Evolutionary conservation across 495 filamentous ascomycete species (phyloP).

Genomic region (Aspergillus incahuasiensis): DNA sequence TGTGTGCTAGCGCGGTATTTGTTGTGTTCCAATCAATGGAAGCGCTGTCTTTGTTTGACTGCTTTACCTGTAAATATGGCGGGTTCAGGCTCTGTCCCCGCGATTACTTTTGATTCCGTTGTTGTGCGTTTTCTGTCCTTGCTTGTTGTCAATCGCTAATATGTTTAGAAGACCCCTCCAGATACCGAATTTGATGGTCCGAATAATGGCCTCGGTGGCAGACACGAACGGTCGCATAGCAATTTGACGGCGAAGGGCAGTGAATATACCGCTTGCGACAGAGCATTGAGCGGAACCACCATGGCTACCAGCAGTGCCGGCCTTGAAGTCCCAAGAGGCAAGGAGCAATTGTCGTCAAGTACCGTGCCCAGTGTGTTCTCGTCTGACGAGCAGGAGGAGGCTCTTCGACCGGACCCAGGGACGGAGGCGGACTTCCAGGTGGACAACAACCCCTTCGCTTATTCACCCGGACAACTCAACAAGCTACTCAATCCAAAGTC

Average conservation of each 20-base stretch:
- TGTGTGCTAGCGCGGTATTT: background rate
- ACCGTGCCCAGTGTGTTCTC: slow-evolving; percentile 11
- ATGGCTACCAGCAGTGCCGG: slow-evolving; percentile 14
- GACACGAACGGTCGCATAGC: slow-evolving; percentile 7
- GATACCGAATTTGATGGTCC: slow-evolving; percentile 1
- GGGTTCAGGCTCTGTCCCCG: slow-evolving; percentile 5
- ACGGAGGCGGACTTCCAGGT: slow-evolving; percentile 69
- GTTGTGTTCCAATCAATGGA: background rate
- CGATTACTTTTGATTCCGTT: slow-evolving; percentile 16
- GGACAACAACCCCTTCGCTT: slow-evolving; percentile 75
- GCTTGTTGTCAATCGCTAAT: background rate
- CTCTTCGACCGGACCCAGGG: slow-evolving; percentile 63
- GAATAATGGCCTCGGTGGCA: background rate
- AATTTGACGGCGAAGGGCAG: slow-evolving; percentile 13
- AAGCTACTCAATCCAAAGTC: slow-evolving; percentile 82
- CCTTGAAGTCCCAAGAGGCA: slow-evolving; percentile 1
- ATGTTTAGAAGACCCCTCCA: background rate
- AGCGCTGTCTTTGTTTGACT: background rate
- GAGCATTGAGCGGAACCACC: slow-evolving; percentile 19
- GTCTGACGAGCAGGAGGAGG: slow-evolving; percentile 40
- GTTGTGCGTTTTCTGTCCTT: background rate
- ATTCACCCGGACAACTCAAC: slow-evolving; percentile 72
- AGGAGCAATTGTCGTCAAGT: slow-evolving; percentile 3
- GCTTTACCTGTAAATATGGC: background rate
- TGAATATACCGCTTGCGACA: slow-evolving; percentile 11